Conservation (phyloP, 768 basidiomycete species). For the Tubosaeta sp. region DNA sequence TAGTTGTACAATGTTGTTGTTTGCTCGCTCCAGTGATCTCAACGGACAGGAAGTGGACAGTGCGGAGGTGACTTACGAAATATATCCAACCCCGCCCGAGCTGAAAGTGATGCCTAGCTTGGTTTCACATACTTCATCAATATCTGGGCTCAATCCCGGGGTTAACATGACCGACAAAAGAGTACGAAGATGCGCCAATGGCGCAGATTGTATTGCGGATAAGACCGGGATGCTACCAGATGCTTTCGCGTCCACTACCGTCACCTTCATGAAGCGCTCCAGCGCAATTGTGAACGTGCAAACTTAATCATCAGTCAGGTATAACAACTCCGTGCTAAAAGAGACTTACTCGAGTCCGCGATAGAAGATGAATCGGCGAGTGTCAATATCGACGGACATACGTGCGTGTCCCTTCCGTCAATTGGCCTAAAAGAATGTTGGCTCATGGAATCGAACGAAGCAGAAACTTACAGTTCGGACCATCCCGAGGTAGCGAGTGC, state of each 20-base stretch:
- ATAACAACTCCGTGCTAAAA: slow-evolving; percentile 11
- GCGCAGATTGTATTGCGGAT: slow-evolving; percentile 32
- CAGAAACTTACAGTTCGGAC: slow-evolving; percentile 55
- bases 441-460: background rate
- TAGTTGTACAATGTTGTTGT: slow-evolving; percentile 41
- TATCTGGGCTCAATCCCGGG: slow-evolving; percentile 61
- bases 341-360: slow-evolving; percentile 23
- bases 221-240: slow-evolving; percentile 45
- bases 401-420: slow-evolving; percentile 23
- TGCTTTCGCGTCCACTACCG: slow-evolving; percentile 46
- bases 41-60: background rate
- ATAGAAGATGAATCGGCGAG: slow-evolving; percentile 17
- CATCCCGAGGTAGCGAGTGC: slow-evolving; percentile 69
- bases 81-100: slow-evolving; percentile 41
- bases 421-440: slow-evolving; percentile 17
- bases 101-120: slow-evolving; percentile 49
- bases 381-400: slow-evolving; percentile 23
- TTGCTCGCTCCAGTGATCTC: slow-evolving; percentile 15
- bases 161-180: slow-evolving; percentile 65
- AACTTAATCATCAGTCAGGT: slow-evolving; percentile 34
- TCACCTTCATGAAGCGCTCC: slow-evolving; percentile 48
- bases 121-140: slow-evolving; percentile 63
- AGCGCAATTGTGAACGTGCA: slow-evolving; percentile 48
- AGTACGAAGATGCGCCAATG: slow-evolving; percentile 51
- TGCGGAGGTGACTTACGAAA: slow-evolving; percentile 37